Percentiles rank a stretch among this genome's conserved stretches.
These are phyloP conservation scores for Penicillium manginii DNA, from an alignment of 495 filamentous ascomycete genomes.

Conservation along the genomic window DNA sequence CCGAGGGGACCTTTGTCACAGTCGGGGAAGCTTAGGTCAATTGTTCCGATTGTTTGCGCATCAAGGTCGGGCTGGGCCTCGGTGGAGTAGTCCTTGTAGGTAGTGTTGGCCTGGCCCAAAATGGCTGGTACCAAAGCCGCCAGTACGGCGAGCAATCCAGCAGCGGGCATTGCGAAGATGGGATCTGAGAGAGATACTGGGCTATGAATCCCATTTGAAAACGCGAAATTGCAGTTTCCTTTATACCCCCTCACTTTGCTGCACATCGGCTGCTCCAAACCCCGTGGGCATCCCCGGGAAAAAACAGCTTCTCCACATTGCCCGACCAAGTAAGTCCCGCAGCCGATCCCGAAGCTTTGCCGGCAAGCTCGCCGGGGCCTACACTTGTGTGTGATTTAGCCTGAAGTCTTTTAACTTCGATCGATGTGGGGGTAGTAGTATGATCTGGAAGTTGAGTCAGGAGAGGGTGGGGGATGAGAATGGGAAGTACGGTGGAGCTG, in stretches of 20 bases:
- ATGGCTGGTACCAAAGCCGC: constrained; percentile 33
- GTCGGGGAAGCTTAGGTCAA: constrained; percentile 38
- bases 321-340: constrained; percentile 28
- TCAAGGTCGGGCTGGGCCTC: constrained; percentile 37
- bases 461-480: too few relatives aligned
- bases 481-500: too few relatives aligned
- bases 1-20: constrained; percentile 38
- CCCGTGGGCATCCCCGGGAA: constrained; percentile 1
- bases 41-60: constrained; percentile 24
- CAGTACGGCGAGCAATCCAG: constrained; percentile 25
- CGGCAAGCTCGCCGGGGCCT: constrained; percentile 8
- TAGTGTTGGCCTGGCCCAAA: constrained; percentile 34
- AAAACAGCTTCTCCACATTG: constrained; percentile 14
- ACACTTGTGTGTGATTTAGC: constrained; percentile 19
- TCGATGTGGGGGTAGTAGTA: not conserved
- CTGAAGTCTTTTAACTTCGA: constrained; percentile 20
- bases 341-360: constrained; percentile 26
- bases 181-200: not conserved
- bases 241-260: constrained; percentile 14
- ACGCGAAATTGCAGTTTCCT: not conserved
- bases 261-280: constrained; percentile 14
- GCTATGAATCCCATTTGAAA: not conserved
- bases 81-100: constrained; percentile 35
- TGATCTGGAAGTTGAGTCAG: too few relatives aligned
- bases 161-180: constrained; percentile 18